These are phyloP conservation scores for Fraxinus albicans DNA, from an alignment of 305 asterid species.

Conservation along the genomic window DNA sequence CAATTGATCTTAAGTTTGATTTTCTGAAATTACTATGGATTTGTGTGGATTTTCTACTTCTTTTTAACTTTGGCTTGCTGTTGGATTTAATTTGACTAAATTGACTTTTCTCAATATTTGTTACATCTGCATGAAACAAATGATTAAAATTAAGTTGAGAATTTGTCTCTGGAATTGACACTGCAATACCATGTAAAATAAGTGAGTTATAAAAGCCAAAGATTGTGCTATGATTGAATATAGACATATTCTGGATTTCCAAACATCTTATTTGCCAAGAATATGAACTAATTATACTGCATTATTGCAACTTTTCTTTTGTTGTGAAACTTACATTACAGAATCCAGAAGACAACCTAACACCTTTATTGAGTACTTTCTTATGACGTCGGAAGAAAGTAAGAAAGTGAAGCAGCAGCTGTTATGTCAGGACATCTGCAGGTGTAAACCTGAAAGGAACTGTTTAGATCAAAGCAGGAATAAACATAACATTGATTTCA, in stretches of 20 bases:
- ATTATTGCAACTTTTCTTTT: background rate
- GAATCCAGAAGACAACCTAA: background rate
- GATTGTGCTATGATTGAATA: slow-evolving; percentile 12
- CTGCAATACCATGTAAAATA: background rate
- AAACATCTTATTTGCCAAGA: background rate
- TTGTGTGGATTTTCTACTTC: background rate
- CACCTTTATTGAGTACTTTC: background rate
- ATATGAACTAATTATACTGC: background rate
- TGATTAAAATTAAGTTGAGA: background rate
- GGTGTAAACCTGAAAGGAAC: background rate
- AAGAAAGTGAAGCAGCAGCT: background rate
- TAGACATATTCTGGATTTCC: background rate
- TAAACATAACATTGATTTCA: background rate
- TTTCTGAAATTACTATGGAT: background rate
- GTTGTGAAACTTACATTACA: background rate
- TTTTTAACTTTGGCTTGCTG: background rate
- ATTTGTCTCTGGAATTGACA: background rate
- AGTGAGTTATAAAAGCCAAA: background rate
- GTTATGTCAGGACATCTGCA: background rate
- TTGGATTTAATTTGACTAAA: slow-evolving; percentile 4
- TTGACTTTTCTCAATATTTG: background rate
- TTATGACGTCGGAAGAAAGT: background rate
- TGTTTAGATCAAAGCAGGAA: background rate
- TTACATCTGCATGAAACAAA: background rate
- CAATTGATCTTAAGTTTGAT: slow-evolving; percentile 3